phyloP scores from a whole-genome alignment of 345 rosid species.

The Linum tenue region DNA sequence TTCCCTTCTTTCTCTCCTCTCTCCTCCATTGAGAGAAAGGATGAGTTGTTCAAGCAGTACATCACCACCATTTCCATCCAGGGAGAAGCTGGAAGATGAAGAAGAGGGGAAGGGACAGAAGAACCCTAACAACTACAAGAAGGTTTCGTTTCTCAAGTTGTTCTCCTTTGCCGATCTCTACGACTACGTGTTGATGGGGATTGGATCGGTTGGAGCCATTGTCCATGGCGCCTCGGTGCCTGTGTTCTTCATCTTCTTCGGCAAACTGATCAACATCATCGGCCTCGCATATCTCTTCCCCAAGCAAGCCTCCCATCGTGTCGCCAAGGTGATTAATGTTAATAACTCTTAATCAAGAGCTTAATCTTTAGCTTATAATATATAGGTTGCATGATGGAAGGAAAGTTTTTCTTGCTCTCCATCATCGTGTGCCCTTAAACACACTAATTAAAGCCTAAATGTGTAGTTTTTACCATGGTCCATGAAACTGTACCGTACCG shows the following conservation, averaged over 20 bases:
- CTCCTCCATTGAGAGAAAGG: no score
- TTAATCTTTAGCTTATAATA: no score
- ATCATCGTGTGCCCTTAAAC: no score
- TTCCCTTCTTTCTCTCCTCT: not conserved
- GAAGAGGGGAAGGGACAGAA: not conserved
- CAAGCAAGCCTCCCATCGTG: conserved; percentile 65
- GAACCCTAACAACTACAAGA: conserved; percentile 1
- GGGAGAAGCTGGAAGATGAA: not conserved
- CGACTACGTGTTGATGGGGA: conserved; percentile 60
- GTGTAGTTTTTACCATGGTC: no score
- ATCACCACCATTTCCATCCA: not conserved
- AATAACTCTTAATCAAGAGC: no score
- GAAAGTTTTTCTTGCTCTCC: no score
- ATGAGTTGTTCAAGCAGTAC: no score
- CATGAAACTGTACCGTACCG: no score
- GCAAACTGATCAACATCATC: conserved; percentile 61
- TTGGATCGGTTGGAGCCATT: conserved; percentile 87
- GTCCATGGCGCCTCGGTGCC: conserved; percentile 93
- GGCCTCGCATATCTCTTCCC: conserved; percentile 82
- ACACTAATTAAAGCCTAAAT: no score
- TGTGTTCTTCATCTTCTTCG: conserved; percentile 84
- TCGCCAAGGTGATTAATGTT: conserved; percentile 64
- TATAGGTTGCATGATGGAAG: no score
- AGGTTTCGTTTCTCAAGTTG: conserved; percentile 53
- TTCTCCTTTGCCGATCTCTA: conserved; percentile 79